phyloP scores from a whole-genome alignment of 2,329 filamentous ascomycete genomes.

The Xylariaceae sp. region DNA sequence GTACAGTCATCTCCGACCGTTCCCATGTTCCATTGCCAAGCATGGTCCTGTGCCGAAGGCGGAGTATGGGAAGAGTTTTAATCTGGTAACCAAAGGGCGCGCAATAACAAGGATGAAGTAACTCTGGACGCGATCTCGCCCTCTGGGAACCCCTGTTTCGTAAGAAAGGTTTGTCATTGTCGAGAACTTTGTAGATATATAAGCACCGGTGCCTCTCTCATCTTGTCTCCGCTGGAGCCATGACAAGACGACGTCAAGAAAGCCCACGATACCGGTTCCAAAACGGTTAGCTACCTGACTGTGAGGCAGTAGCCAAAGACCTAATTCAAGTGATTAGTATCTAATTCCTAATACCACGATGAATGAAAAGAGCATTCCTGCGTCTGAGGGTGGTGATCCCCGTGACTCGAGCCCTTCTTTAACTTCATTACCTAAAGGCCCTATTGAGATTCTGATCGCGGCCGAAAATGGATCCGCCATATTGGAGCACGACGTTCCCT shows the following conservation, averaged over 20 bases:
- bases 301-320: constrained; percentile 6
- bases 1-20: not conserved
- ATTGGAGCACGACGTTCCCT: not conserved
- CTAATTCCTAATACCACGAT: constrained; percentile 17
- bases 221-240: no score
- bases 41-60: constrained; percentile 21
- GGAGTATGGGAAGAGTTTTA: constrained; percentile 12
- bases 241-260: no score
- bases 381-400: constrained; percentile 15
- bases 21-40: constrained; percentile 3
- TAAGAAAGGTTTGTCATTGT: no score
- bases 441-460: constrained; percentile 8
- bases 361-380: constrained; percentile 20
- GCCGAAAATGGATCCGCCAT: constrained; percentile 6
- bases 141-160: no score
- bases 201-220: no score
- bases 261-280: no score
- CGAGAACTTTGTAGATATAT: no score
- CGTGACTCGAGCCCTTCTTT: constrained; percentile 17
- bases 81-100: not conserved
- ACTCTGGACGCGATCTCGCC: no score
- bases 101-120: not conserved
- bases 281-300: not conserved
- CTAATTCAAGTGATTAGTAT: constrained; percentile 11
- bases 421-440: constrained; percentile 13